Base-by-base conservation (phyloP, 352 stramenopile genomes). In the Pythium oligandrum region DNA sequence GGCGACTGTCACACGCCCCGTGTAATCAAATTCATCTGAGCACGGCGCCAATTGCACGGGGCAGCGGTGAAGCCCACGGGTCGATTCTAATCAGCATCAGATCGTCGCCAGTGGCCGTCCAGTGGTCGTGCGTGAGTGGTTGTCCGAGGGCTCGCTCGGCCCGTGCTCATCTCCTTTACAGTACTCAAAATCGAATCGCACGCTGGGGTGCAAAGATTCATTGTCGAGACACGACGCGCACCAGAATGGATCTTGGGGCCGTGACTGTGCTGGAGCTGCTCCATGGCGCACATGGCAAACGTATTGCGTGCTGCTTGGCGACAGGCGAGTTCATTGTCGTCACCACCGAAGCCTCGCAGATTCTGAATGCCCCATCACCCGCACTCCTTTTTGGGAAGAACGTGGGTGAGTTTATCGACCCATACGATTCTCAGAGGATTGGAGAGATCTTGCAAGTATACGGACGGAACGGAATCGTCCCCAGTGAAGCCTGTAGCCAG, bases 241-340 rank as follows among this genome's bases (percentile, higher is more conserved):
- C 17, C 17, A 26, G 17, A 26, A 86, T 86, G 75, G 71, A 81
- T 30, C 55, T 78, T 35, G 69, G 70, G 44, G 57, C 59, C 3
- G 70, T 86, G 55, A 85, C 77, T 33, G 53, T 91, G 43, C 60
- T 93, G 40, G 75, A 90, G 51, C 69, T 93, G 42, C 73, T 71
- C 45, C 59, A 81, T 42, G 57, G 73, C 31, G 68, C 75, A 3
- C 61, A 66, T 12, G 68, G 75, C 46, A 77, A 67, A 34, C 70
- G 66, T 30, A 60, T 91, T 32, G 83, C 77, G 7, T 90, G 73
- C 63, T 93, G 83, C 54, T 56, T 91, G 1, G 68, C 75, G 3
- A 77, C 71, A 3, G 83, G 83, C 35, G 83, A 88, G 53, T 91
- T 93, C 57, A 60, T 91, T 37, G 83, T 90, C 33, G 80, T 78